Base-by-base conservation (phyloP, 805 yeast species). In the Yamadazyma sp. region DNA sequence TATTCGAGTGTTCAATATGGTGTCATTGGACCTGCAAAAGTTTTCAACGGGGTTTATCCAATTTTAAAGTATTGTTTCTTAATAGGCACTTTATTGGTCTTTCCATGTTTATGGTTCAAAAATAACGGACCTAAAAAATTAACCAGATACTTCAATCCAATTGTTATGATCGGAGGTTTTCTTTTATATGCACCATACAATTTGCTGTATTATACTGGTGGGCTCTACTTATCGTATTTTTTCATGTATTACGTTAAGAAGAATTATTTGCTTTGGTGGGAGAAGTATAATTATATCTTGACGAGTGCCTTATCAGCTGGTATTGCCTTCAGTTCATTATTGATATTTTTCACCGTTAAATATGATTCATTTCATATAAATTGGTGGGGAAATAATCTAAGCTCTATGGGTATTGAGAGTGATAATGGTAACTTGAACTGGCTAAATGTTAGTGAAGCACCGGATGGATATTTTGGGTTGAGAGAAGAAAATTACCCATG, bases 331-430 rank as follows among this genome's bases (percentile, higher is more conserved):
- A 63, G 79, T 39, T 73, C 82, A 3, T 59, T 82, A 33, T 56
- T 80, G 37, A 72, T 79, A 24, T 81, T 81, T 58, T 76, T 77
- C 48, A 59, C 73, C 1, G 65, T 73, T 5, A 68, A 69, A 29
- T 76, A 67, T 47, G 65, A 73, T 30, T 59, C 62, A 3, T 61
- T 58, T 18, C 42, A 50, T 4, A 34, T 79, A 10, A 42, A 56
- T 26, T 81, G 87, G 87, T 81, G 87, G 87, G 87, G 87, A 1
- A 78, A 77, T 37, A 31, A 32, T 4, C 33, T 65, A 7, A 49
- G 46, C 29, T 40, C 43, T 14, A 47, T 48, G 41, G 73, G 73
- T 3, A 55, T 65, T 7, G 73, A 66, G 40, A 70, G 69, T 1
- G 50, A 52, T 11, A 38, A 45, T 15, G 39, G 40, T 0, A 25